Evolutionary conservation across 177 flowering plant species (phyloP), one percentile per base, ranked within the genome.

Genomic region (Vitis hybrid): DNA sequence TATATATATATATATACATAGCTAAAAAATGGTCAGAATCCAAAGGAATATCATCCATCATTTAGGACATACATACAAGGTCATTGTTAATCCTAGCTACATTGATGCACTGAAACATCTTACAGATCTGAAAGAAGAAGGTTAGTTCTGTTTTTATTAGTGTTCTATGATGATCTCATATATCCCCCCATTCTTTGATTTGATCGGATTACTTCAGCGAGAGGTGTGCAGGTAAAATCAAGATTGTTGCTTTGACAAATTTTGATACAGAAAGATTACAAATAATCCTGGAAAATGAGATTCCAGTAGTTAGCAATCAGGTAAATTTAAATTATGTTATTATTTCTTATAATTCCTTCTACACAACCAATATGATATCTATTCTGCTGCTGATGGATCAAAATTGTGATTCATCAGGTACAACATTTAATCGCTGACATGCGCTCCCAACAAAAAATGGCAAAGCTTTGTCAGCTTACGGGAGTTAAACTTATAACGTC

Each of bases 401-500:
- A 3, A 68, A 26, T 56, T 67, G 16, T 63, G 62, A 10, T 29
- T 59, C 7, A 70, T 71, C 79, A 95, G 98, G 98, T 93, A 71
- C 99, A 95, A 85, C 98, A 95, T 82, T 95, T 97, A 50, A 73
- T 95, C 75, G 92, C 93, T 69, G 99, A 88, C 81, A 93, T 93
- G 98, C 97, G 98, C 59, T 98, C 99, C 73, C 98, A 90, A 71
- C 89, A 91, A 83, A 89, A 75, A 72, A 95, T 95, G 99, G 94
- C 97, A 39, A 91, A 95, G 81, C 92, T 95, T 73, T 95, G 98
- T 77, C 82, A 84, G 81, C 91, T 86, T 45, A 85, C 89, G 6
- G 99, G 99, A 82, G 99, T 95, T 13, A 87, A 95, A 84, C 92
- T 95, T 52, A 93, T 93, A 81, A 95, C 99, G 97, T 95, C 76